phyloP scores from a whole-genome alignment of 331 rosid genomes.

The Malus hybrid region DNA sequence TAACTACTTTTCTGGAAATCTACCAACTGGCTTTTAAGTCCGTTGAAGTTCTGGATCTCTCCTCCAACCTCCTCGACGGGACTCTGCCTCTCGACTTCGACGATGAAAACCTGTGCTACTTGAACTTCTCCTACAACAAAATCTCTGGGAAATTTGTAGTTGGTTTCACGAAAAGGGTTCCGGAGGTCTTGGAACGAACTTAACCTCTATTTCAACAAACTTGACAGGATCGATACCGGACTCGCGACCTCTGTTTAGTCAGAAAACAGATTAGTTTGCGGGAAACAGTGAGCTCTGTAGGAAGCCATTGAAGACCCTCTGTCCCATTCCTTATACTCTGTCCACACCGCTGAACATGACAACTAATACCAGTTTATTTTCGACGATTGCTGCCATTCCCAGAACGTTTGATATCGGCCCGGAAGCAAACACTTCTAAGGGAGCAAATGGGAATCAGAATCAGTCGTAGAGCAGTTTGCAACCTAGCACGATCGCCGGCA shows the following conservation, averaged over 20 bases:
- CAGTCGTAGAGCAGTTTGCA: constrained; percentile 40
- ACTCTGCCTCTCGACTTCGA: no score
- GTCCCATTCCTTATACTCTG: constrained; percentile 62
- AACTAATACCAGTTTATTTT: constrained; percentile 34
- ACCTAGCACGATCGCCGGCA: constrained; percentile 63
- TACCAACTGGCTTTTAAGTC: constrained; percentile 43
- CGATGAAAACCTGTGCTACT: no score
- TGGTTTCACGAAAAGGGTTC: no score
- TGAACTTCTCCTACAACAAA: no score
- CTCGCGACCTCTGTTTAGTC: constrained; percentile 39
- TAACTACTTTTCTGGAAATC: constrained; percentile 59
- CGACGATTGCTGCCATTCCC: constrained; percentile 90
- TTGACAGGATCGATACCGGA: constrained; percentile 66
- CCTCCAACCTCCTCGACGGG: no score
- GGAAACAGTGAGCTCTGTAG: constrained; percentile 86
- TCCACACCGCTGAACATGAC: constrained; percentile 52
- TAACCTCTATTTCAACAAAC: constrained; percentile 79
- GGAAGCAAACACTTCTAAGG: constrained; percentile 22
- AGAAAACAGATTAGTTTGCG: constrained; percentile 40
- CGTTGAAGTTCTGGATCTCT: no score
- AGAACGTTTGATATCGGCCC: constrained; percentile 46
- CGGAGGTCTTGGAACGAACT: constrained; percentile 65
- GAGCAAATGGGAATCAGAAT: constrained; percentile 20
- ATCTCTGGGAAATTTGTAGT: no score
- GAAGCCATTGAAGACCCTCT: constrained; percentile 62